These are phyloP conservation scores for Ophiocordyceps camponoti-floridani DNA, from an alignment of 2,329 filamentous ascomycete species.

Conservation along the genomic window DNA sequence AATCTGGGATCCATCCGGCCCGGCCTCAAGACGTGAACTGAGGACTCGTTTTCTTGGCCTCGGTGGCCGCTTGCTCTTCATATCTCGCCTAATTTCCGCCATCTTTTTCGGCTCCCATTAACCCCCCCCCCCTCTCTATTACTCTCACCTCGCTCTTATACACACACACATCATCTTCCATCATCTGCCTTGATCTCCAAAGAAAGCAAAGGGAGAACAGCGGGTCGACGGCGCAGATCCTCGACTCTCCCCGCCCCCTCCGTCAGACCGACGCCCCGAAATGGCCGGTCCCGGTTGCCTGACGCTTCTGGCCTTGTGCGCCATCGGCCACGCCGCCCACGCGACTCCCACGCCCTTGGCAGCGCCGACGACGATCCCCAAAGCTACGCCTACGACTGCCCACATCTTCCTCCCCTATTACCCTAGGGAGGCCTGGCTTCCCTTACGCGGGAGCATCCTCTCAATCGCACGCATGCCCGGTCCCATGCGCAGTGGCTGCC, in stretches of 20 bases:
- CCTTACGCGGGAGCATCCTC: conserved; percentile 26
- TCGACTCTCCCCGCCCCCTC: neutral
- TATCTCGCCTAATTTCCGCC: neutral
- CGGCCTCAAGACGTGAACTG: neutral
- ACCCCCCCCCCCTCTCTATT: no score
- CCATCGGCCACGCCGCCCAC: conserved; percentile 5
- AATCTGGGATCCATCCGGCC: conserved; percentile 3
- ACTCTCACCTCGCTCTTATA: neutral
- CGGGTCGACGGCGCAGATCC: neutral
- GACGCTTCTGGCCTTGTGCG: conserved; percentile 9
- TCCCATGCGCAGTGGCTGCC: neutral
- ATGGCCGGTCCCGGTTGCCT: conserved; percentile 4
- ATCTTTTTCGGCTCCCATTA: neutral
- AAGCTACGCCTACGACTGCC: conserved; percentile 17
- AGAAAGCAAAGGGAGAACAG: neutral
- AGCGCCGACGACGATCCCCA: conserved; percentile 4
- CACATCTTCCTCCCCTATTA: conserved; percentile 28
- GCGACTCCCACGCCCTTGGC: conserved; percentile 5
- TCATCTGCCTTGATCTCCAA: no score
- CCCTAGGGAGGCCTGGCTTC: conserved; percentile 20
- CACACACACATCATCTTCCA: no score
- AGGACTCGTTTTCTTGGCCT: neutral
- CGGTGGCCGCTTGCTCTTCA: neutral
- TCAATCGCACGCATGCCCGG: conserved; percentile 17
- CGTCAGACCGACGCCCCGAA: neutral